A percentile compares a stretch with the other conserved stretches of the same genome.
phyloP scores from a whole-genome alignment of 2,329 filamentous ascomycete genomes.

The Talaromyces piceae region DNA sequence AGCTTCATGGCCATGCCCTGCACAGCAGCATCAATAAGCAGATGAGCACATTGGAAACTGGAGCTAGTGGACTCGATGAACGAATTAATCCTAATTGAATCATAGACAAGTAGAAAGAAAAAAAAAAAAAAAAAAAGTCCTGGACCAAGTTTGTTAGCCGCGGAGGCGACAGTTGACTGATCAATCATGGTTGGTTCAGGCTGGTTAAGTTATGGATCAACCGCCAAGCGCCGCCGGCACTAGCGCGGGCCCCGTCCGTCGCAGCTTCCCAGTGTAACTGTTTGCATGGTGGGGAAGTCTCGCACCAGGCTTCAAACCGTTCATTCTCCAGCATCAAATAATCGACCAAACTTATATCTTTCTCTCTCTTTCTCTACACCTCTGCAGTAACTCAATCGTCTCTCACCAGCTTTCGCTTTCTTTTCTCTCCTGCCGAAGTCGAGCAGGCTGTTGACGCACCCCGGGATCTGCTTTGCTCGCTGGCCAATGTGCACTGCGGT shows the following conservation, averaged over 20 bases:
- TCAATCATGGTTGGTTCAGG: no score
- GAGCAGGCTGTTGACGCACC: neutral
- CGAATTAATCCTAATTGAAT: neutral
- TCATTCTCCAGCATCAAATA: constrained; percentile 7
- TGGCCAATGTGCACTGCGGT: constrained; percentile 10
- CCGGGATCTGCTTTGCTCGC: neutral
- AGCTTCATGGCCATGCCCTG: constrained; percentile 31
- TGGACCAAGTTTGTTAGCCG: neutral
- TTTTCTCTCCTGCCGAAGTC: neutral
- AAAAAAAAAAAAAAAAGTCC: neutral
- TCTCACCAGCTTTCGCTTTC: neutral
- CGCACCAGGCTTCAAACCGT: neutral
- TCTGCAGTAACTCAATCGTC: neutral
- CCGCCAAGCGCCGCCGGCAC: constrained; percentile 3
- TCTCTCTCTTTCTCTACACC: neutral
- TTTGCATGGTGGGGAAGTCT: constrained; percentile 23
- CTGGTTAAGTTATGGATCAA: constrained; percentile 6
- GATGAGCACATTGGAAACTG: neutral
- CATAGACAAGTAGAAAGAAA: neutral
- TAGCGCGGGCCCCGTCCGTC: constrained; percentile 7
- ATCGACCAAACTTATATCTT: neutral
- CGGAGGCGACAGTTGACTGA: no score
- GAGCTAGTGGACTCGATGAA: neutral
- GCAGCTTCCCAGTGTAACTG: constrained; percentile 10
- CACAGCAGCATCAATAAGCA: neutral